A percentile compares a stretch with the other conserved stretches of the same genome.
phyloP scores from a whole-genome alignment of 2,329 filamentous ascomycete genomes.

The Neophaeococcomyces mojaviensis region DNA sequence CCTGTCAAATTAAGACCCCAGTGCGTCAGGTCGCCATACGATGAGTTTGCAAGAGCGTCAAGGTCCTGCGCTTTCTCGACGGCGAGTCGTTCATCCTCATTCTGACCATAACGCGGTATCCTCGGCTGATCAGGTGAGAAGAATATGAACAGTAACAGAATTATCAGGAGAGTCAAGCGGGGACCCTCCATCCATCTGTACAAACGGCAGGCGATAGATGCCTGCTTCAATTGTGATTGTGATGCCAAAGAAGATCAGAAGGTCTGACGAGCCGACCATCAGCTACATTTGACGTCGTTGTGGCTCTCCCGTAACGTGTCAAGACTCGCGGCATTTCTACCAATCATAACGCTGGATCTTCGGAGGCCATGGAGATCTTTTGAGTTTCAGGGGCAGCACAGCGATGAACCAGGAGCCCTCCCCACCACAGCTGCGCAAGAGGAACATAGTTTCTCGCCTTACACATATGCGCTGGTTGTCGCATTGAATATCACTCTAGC shows the following conservation, averaged over 20 bases:
- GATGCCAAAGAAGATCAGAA: no score
- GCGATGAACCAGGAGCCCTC: not conserved
- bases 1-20: conserved; percentile 63
- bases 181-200: conserved; percentile 26
- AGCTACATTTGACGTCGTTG: not conserved
- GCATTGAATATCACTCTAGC: not conserved
- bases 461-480: no score
- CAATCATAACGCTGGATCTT: not conserved
- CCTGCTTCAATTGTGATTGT: no score
- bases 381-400: conserved; percentile 3
- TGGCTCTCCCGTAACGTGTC: not conserved
- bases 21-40: conserved; percentile 46
- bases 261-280: no score
- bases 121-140: conserved; percentile 38
- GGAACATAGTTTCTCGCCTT: no score
- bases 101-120: conserved; percentile 11
- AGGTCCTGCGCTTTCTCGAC: conserved; percentile 41
- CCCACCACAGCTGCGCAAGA: no score
- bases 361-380: not conserved
- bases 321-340: not conserved
- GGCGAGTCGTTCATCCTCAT: conserved; percentile 11
- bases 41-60: conserved; percentile 30
- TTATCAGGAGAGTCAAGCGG: conserved; percentile 41
- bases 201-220: not conserved
- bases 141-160: conserved; percentile 48